Percentiles rank a stretch among this genome's conserved stretches.
Conservation (phyloP, 2,329 filamentous ascomycete species). For the Sporothrix pseudoabietina region DNA sequence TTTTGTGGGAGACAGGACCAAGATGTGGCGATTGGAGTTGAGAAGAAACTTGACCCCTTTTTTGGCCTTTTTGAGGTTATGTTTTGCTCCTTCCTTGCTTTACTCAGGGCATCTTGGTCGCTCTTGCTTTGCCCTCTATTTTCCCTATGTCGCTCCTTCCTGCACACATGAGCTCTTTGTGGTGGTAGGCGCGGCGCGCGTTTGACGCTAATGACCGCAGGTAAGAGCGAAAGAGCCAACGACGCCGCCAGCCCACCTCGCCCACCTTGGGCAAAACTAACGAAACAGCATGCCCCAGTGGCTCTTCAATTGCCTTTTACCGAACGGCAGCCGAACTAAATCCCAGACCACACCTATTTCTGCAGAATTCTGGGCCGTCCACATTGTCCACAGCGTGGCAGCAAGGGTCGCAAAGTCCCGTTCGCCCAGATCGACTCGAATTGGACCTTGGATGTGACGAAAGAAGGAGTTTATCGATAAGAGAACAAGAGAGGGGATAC, state of each 20-base stretch:
- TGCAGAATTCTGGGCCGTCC: neutral
- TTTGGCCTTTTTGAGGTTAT: neutral
- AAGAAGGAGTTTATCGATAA: neutral
- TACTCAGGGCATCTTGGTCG: neutral
- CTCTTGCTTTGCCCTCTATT: neutral
- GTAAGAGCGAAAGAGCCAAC: neutral
- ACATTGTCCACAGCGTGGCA: neutral
- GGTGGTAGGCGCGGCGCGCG: neutral
- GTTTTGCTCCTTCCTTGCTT: neutral
- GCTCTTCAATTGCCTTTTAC: conserved; percentile 24
- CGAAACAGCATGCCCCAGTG: neutral
- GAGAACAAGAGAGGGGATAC: neutral
- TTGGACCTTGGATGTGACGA: neutral
- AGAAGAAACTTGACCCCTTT: neutral
- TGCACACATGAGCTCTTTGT: conserved; percentile 6
- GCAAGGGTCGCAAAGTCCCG: conserved; percentile 12
- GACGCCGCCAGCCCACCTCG: neutral
- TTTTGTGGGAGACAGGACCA: neutral
- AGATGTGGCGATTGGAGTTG: neutral
- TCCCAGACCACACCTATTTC: neutral
- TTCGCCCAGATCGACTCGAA: conserved; percentile 16
- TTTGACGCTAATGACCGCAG: neutral
- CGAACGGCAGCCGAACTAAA: conserved; percentile 30
- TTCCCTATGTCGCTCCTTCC: neutral
- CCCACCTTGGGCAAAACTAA: neutral